A percentile compares a stretch with the other conserved stretches of the same genome.
Conservation (phyloP, 179 eudicot species). For the Sideroxylon spinosum region DNA sequence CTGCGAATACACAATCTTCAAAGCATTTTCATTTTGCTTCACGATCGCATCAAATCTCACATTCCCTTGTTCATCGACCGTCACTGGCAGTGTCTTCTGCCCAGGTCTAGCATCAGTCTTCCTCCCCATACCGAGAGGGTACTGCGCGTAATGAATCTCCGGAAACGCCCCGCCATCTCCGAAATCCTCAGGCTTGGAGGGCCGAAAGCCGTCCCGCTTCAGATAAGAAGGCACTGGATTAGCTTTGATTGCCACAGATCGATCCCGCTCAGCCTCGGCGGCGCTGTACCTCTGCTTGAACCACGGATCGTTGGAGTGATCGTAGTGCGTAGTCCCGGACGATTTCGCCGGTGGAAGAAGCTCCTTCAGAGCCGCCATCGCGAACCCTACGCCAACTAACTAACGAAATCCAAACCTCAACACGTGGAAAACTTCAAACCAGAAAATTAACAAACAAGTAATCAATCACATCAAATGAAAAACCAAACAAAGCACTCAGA, state of each 20-base stretch:
- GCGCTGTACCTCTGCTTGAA: slow-evolving; percentile 62
- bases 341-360: slow-evolving; percentile 68
- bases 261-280: slow-evolving; percentile 47
- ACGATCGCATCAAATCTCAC: slow-evolving; percentile 82
- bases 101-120: slow-evolving; percentile 45
- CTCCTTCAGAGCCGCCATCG: slow-evolving; percentile 62
- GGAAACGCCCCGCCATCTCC: slow-evolving; percentile 97
- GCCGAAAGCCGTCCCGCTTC: slow-evolving; percentile 57
- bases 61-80: slow-evolving; percentile 74
- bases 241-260: slow-evolving; percentile 28
- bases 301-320: slow-evolving; percentile 79
- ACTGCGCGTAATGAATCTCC: slow-evolving; percentile 69
- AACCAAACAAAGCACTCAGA: not conserved
- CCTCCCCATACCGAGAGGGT: slow-evolving; percentile 87
- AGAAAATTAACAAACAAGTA: not conserved
- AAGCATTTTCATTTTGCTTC: slow-evolving; percentile 76
- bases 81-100: slow-evolving; percentile 55
- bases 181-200: slow-evolving; percentile 72
- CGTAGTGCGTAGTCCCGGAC: slow-evolving; percentile 37
- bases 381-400: slow-evolving; percentile 4
- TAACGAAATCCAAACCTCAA: not conserved
- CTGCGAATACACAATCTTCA: slow-evolving; percentile 70
- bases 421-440: not conserved
- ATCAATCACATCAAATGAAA: not conserved
- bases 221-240: slow-evolving; percentile 49